phyloP scores from a whole-genome alignment of 2,329 filamentous ascomycete genomes.

The Fusarium sublunatum region DNA sequence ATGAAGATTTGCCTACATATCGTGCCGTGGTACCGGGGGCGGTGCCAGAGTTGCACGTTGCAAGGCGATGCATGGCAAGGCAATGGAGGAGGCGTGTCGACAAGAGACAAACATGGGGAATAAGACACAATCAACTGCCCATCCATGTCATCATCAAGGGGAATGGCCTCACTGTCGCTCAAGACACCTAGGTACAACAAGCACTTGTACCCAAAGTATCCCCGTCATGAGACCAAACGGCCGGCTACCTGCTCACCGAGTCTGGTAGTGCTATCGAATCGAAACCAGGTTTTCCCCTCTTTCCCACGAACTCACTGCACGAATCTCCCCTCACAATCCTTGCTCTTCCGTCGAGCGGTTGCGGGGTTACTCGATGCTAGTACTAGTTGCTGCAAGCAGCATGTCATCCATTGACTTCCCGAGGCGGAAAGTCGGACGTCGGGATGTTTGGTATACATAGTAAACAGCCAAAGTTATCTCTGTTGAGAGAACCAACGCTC shows the following conservation, averaged over 20 bases:
- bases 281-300: slow-evolving; percentile 12
- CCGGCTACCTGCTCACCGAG: slow-evolving; percentile 36
- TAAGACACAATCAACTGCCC: slow-evolving; percentile 16
- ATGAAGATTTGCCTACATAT: slow-evolving; percentile 30
- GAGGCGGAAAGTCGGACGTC: slow-evolving; percentile 30
- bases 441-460: slow-evolving; percentile 28
- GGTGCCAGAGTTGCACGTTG: slow-evolving; percentile 23
- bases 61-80: neutral
- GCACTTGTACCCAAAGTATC: slow-evolving; percentile 27
- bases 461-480: slow-evolving; percentile 3
- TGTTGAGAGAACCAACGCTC: neutral
- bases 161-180: slow-evolving; percentile 26
- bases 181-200: slow-evolving; percentile 27
- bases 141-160: slow-evolving; percentile 33
- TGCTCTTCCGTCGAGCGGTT: slow-evolving; percentile 26
- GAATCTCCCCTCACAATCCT: slow-evolving; percentile 31
- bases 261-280: slow-evolving; percentile 30
- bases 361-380: slow-evolving; percentile 44
- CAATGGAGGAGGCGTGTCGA: slow-evolving; percentile 31
- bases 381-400: slow-evolving; percentile 26
- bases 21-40: slow-evolving; percentile 38
- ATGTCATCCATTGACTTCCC: slow-evolving; percentile 35
- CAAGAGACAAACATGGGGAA: slow-evolving; percentile 19
- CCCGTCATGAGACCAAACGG: slow-evolving; percentile 20
- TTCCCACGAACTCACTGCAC: neutral